Base-by-base conservation (phyloP, 805 yeast species). In the Candida sphagnicola region DNA sequence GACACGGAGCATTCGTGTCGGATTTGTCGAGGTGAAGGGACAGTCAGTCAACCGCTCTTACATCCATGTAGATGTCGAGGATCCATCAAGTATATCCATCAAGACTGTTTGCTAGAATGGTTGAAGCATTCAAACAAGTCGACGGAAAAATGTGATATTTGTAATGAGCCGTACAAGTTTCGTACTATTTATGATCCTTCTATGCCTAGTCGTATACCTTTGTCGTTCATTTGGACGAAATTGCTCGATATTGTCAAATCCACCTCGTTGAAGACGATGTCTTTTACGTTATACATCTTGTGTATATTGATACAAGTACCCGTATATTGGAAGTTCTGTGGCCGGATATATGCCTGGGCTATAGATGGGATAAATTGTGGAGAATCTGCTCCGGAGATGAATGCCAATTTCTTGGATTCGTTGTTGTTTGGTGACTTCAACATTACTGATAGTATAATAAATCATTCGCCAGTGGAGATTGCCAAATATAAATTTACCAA, bases 11-110 rank as follows among this genome's bases (percentile, higher is more conserved):
- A 69, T 23, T 74, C 82, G 3, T 93, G 99, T 61, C 83, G 99
- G 43, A 90, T 93, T 33, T 93, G 99, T 57, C 83, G 96, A 37
- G 91, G 95, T 28, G 98, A 88, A 50, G 90, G 77, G n/a, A 78
- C 93, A 0, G 65, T 62, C 0, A 78, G 75, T 1, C 87, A 85
- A 46, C 96, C 96, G 3, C 67, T 93, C 33, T 82, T 76, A 46
- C 90, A 85, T 59, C 99, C 99, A 3, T 93, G 99, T 62, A 82
- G 78, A 53, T 93, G 99, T 62, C 73, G 88, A 38, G 99, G 99
- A 1, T 84, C 95, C 11, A 95, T 93, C 57, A 84, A 83, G 56
- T 90, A 81, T 53, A 86, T 93, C 38, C 99, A 93, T 59, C 95
- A 91, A 59, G 95, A 84, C 40, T 93, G 99, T 45, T 62, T 91